Percentiles rank a stretch among this genome's conserved stretches.
These are phyloP conservation scores for Orbilia quercus DNA, from an alignment of 2,329 filamentous ascomycete genomes.

Conservation along the genomic window DNA sequence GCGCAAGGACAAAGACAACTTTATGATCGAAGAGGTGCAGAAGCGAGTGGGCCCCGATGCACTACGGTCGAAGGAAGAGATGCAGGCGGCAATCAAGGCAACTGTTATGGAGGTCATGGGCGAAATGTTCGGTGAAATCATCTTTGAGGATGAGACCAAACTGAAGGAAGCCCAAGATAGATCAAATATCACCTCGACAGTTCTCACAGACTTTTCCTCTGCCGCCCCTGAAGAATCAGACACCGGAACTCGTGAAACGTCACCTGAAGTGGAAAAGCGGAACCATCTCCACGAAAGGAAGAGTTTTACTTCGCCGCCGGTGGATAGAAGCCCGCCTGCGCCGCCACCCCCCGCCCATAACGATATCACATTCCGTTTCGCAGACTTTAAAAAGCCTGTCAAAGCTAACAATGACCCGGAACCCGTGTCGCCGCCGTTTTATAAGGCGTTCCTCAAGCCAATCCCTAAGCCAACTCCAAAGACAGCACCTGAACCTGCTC, in stretches of 20 bases:
- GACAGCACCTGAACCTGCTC: not conserved
- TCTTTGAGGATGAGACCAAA: constrained; percentile 46
- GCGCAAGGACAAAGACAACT: constrained; percentile 41
- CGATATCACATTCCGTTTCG: constrained; percentile 44
- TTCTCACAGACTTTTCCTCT: constrained; percentile 25
- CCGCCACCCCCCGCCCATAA: constrained; percentile 29
- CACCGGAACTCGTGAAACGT: constrained; percentile 41
- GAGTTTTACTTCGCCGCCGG: constrained; percentile 15
- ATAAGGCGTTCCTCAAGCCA: not conserved
- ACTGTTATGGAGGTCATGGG: constrained; percentile 53
- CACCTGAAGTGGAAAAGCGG: constrained; percentile 32
- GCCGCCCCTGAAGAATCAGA: constrained; percentile 28
- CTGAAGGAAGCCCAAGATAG: constrained; percentile 26
- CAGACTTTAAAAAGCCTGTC: constrained; percentile 39
- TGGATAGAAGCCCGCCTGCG: constrained; percentile 9
- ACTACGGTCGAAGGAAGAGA: constrained; percentile 50
- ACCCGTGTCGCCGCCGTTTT: not conserved
- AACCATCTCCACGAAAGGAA: constrained; percentile 25
- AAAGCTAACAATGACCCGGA: constrained; percentile 14
- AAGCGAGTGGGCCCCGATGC: constrained; percentile 51
- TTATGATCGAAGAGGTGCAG: constrained; percentile 44
- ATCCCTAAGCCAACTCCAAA: not conserved
- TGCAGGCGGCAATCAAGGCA: constrained; percentile 41
- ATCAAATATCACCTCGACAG: constrained; percentile 36
- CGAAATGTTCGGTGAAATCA: constrained; percentile 55